Conservation (phyloP, 1,284 basidiomycete genomes). For the Vanrija sp. region DNA sequence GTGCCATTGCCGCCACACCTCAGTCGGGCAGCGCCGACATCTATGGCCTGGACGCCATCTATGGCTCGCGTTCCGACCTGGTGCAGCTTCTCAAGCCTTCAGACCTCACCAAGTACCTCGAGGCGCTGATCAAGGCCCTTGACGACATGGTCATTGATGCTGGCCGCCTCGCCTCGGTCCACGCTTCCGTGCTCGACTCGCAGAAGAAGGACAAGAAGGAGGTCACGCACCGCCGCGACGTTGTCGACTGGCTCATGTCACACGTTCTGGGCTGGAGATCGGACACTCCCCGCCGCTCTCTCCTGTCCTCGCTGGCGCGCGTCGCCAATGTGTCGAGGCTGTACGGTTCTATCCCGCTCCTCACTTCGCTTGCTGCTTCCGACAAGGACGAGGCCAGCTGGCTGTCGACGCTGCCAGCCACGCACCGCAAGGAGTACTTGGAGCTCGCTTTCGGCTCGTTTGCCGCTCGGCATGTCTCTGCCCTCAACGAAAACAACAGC, state of each 20-base stretch:
- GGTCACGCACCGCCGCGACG: conserved; percentile 65
- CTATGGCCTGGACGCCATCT: conserved; percentile 78
- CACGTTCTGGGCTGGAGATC: conserved; percentile 66
- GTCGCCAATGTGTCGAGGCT: conserved; percentile 66
- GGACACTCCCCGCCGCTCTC: conserved; percentile 54
- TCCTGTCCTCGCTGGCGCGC: conserved; percentile 60
- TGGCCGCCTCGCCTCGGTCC: conserved; percentile 60
- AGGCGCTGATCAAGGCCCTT: conserved; percentile 55
- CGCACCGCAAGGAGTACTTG: conserved; percentile 24
- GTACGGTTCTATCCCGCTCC: conserved; percentile 59
- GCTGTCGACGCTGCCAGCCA: conserved; percentile 13
- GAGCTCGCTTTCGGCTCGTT: conserved; percentile 19
- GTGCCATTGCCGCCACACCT: conserved; percentile 35
- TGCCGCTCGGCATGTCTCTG: conserved; percentile 16
- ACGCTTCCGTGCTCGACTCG: conserved; percentile 44
- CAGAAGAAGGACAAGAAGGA: conserved; percentile 59
- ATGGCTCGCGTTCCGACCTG: conserved; percentile 63
- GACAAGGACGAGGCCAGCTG: conserved; percentile 24
- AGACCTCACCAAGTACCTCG: conserved; percentile 67
- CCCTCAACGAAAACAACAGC: conserved; percentile 21
- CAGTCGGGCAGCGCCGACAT: conserved; percentile 51
- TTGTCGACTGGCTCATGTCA: conserved; percentile 76
- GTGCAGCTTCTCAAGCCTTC: conserved; percentile 75
- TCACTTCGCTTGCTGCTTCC: conserved; percentile 41
- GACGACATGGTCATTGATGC: conserved; percentile 69